Base-by-base conservation (phyloP, 305 asterid species). In the Fraxinus angustifolia region DNA sequence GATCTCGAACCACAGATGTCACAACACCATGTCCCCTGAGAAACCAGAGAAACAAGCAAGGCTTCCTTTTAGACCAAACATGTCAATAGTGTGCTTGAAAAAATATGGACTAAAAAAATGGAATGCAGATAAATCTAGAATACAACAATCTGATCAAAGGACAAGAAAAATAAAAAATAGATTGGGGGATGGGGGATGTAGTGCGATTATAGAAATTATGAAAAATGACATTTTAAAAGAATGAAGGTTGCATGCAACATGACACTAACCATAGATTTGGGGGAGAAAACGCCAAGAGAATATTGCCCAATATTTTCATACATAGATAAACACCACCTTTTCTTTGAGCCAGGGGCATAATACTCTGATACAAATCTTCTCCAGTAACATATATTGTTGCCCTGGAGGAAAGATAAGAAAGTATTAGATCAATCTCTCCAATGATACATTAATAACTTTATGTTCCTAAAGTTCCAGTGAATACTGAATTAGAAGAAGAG, bases 241-340 rank as follows among this genome's bases (percentile, higher is more conserved):
- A 83, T 34, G 70, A 34, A 28, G 28, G 68, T 81, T 77, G 50
- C 48, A 76, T 50, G 16, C 42, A 56, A 77, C 33, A 48, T 45
- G 48, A 33, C 56, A 81, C 93, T 80, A 36, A 93, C 97, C 91
- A 79, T 62, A 53, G 89, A 78, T 78, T 86, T 83, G 36, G 86
- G 81, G 78, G 83, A 73, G 86, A 89, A 89, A 73, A 82, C 87
- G 79, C 88, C 86, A 26, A 78, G 76, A 26, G 88, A 48, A 8
- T 85, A 85, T 78, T 78, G 84, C 78, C 87, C 87, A 45, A 86
- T 76, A 79, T 88, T 83, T 81, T 76, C 78, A 76, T 90, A 90
- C 19, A 56, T 84, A 79, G 92, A 91, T 68, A 90, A 89, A 84
- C 97, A 93, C 97, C 94, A 91, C 79, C 88, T 89, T 78, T 86